phyloP scores from a whole-genome alignment of 2,329 filamentous ascomycete species.

The Colletotrichum chrysophilum region DNA sequence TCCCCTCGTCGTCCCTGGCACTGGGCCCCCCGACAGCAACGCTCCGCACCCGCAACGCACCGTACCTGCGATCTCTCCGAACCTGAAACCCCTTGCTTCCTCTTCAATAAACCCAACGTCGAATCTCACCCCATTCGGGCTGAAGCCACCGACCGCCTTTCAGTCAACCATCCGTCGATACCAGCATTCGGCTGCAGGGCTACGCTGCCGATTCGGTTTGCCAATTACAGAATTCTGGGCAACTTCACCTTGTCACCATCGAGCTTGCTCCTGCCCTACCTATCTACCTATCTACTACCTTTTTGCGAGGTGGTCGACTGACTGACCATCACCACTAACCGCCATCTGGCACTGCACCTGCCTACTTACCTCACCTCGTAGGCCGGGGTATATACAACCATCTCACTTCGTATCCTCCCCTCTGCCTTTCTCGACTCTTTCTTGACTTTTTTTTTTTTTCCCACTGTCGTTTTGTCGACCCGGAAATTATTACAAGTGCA shows the following conservation, averaged over 20 bases:
- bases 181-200: constrained; percentile 6
- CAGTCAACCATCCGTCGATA: constrained; percentile 1
- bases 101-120: constrained; percentile 19
- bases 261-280: neutral
- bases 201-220: neutral
- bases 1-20: constrained; percentile 2
- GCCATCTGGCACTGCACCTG: neutral
- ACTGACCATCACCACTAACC: neutral
- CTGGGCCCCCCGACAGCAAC: neutral
- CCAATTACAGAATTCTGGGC: neutral
- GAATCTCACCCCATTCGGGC: constrained; percentile 15
- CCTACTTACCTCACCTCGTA: neutral
- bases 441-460: neutral
- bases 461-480: neutral
- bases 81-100: constrained; percentile 23
- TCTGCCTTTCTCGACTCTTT: neutral
- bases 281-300: neutral
- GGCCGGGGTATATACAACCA: neutral
- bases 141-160: constrained; percentile 20
- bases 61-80: constrained; percentile 20
- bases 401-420: neutral
- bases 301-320: neutral
- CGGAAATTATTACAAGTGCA: neutral
- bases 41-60: constrained; percentile 11
- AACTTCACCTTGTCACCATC: neutral